Evolutionary conservation across 2,329 filamentous ascomycete genomes (phyloP).

Genomic region (Rugonectria rugulosa): DNA sequence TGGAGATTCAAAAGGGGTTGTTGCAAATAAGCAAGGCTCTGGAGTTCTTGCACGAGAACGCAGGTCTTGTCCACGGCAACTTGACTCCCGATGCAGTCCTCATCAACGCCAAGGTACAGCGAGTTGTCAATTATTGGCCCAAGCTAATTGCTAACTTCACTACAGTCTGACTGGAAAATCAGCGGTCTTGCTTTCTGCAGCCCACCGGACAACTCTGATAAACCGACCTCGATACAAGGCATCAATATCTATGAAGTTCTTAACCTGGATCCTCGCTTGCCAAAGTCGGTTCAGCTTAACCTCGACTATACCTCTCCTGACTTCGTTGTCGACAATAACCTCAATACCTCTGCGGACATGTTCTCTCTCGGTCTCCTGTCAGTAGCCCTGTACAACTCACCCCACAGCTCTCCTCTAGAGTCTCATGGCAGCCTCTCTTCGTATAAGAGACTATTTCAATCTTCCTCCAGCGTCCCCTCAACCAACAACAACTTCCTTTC

Average conservation of each 20-base stretch:
- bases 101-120: slow-evolving; percentile 84
- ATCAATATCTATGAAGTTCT: slow-evolving; percentile 85
- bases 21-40: slow-evolving; percentile 92
- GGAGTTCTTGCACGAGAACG: slow-evolving; percentile 95
- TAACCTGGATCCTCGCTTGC: slow-evolving; percentile 85
- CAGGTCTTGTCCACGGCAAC: slow-evolving; percentile 92
- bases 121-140: not conserved
- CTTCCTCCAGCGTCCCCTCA: slow-evolving; percentile 80
- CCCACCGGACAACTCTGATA: slow-evolving; percentile 77
- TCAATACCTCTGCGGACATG: slow-evolving; percentile 86
- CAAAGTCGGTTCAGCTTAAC: slow-evolving; percentile 83
- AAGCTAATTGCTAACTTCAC: slow-evolving; percentile 38
- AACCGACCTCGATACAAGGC: slow-evolving; percentile 77
- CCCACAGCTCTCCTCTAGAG: slow-evolving; percentile 86
- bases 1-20: slow-evolving; percentile 96
- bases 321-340: slow-evolving; percentile 89
- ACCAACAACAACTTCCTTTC: slow-evolving; percentile 85
- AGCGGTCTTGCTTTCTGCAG: slow-evolving; percentile 92
- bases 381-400: slow-evolving; percentile 92
- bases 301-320: slow-evolving; percentile 95
- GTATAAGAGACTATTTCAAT: slow-evolving; percentile 85
- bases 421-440: slow-evolving; percentile 80
- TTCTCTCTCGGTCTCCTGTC: slow-evolving; percentile 92
- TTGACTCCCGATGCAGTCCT: slow-evolving; percentile 92
- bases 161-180: slow-evolving; percentile 95